Evolutionary conservation across 148 eudicot genomes (phyloP).

Genomic region (Fallopia convolvulus): DNA sequence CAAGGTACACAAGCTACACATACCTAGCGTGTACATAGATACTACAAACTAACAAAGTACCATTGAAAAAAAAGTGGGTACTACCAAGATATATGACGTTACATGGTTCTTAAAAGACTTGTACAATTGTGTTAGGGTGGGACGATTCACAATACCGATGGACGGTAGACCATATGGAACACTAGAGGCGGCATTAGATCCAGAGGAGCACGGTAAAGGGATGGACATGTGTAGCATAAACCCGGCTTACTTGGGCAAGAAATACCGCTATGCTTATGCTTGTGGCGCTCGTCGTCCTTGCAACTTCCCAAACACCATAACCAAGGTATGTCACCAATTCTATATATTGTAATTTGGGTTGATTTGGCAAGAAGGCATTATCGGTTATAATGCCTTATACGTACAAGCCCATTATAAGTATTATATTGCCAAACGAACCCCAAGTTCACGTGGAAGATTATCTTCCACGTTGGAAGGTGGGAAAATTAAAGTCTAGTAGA

Average conservation of each 20-base stretch:
- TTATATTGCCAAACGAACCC: no score
- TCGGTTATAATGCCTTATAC: no score
- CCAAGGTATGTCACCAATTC: slow-evolving; percentile 51
- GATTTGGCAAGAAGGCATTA: no score
- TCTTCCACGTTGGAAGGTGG: no score
- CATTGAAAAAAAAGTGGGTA: neutral
- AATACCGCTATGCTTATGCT: slow-evolving; percentile 89
- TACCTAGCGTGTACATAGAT: no score
- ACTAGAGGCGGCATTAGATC: slow-evolving; percentile 71
- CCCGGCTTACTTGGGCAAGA: slow-evolving; percentile 62
- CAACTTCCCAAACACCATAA: slow-evolving; percentile 92
- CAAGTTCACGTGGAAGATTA: no score
- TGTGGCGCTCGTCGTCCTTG: slow-evolving; percentile 95
- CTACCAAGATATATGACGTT: neutral
- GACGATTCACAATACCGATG: slow-evolving; percentile 72
- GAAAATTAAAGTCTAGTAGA: no score
- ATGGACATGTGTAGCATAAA: slow-evolving; percentile 98
- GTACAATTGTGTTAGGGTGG: slow-evolving; percentile 44
- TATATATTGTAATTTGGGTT: neutral
- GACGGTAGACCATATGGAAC: slow-evolving; percentile 80
- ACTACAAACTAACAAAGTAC: neutral
- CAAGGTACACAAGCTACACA: slow-evolving; percentile 41
- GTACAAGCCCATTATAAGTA: no score
- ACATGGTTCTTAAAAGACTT: neutral
- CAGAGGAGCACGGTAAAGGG: slow-evolving; percentile 87